Evolutionary conservation across 1,139 yeast species (phyloP).

Genomic region (Taphrina sp.): DNA sequence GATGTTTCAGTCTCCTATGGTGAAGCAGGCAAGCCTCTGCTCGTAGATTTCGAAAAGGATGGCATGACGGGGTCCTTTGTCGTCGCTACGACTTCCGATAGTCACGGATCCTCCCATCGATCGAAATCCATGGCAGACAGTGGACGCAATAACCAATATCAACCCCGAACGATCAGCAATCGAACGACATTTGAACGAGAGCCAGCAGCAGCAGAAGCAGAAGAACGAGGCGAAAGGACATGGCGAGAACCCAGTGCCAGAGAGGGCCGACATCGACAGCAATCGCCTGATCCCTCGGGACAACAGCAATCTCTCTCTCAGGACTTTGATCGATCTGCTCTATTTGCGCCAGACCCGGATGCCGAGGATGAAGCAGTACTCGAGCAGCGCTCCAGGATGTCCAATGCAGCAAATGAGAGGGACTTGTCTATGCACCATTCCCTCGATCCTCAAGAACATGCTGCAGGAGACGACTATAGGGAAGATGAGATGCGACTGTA

Average conservation of each 20-base stretch:
- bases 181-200: neutral
- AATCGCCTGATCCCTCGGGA: neutral
- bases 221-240: too few species aligned
- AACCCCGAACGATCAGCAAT: constrained; percentile 1
- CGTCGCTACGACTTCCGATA: constrained; percentile 28
- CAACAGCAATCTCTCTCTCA: neutral
- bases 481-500: constrained; percentile 16
- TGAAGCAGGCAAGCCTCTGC: constrained; percentile 19
- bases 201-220: too few species aligned
- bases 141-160: neutral
- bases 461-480: neutral
- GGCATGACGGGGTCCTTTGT: constrained; percentile 18
- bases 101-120: neutral
- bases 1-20: constrained; percentile 3
- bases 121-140: neutral
- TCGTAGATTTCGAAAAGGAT: constrained; percentile 18
- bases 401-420: too few species aligned
- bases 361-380: neutral
- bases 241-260: too few species aligned
- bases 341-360: constrained; percentile 19
- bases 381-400: neutral
- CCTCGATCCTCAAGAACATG: neutral
- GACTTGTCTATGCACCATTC: too few species aligned
- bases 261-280: neutral
- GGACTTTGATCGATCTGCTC: constrained; percentile 1